Percentiles rank a stretch among this genome's conserved stretches.
phyloP scores from a whole-genome alignment of 1,284 basidiomycete species.

The Gomphus sp. region DNA sequence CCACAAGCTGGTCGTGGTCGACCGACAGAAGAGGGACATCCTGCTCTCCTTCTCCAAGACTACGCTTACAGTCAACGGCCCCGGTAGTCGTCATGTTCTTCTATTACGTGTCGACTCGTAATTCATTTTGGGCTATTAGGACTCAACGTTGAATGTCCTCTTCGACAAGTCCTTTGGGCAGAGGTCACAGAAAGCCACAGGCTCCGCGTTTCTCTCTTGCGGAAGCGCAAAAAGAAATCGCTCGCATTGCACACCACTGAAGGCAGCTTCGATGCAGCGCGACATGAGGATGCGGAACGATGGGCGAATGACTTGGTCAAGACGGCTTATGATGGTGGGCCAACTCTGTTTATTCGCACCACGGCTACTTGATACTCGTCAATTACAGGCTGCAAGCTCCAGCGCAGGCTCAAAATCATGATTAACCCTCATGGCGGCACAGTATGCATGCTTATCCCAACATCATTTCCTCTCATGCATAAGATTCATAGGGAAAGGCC shows the following conservation, averaged over 20 bases:
- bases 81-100: neutral
- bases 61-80: neutral
- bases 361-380: neutral
- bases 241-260: constrained; percentile 34
- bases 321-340: constrained; percentile 54
- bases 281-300: constrained; percentile 30
- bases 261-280: constrained; percentile 25
- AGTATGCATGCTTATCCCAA: constrained; percentile 26
- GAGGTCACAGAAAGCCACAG: constrained; percentile 28
- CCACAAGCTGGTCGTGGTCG: neutral
- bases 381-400: constrained; percentile 39
- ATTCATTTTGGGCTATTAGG: neutral
- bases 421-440: constrained; percentile 84
- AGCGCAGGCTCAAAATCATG: constrained; percentile 55
- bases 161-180: constrained; percentile 44
- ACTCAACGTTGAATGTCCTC: constrained; percentile 21
- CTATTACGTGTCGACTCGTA: neutral
- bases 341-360: constrained; percentile 1
- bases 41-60: constrained; percentile 1
- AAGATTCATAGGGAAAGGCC: constrained; percentile 56
- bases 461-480: neutral
- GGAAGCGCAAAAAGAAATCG: constrained; percentile 25
- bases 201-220: constrained; percentile 39
- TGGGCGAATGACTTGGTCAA: constrained; percentile 54
- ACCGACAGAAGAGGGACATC: neutral